These are phyloP conservation scores for Grosmannia serpens DNA, from an alignment of 2,329 filamentous ascomycete genomes.

Conservation along the genomic window DNA sequence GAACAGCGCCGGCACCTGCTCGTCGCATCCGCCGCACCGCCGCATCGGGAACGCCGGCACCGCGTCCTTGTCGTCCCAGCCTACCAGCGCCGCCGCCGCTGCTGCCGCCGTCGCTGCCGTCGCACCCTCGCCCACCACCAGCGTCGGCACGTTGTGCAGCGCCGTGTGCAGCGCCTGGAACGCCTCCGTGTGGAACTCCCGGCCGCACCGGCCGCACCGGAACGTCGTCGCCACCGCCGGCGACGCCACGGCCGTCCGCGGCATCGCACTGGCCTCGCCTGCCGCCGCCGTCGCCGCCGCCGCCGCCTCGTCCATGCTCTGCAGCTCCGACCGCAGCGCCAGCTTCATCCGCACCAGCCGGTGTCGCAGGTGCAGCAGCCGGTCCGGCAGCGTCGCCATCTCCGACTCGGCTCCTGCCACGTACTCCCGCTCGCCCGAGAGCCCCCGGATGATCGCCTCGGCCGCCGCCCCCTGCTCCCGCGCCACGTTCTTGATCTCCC, in stretches of 20 bases:
- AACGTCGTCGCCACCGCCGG: neutral
- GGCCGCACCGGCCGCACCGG: slow-evolving; percentile 5
- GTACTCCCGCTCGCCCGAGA: slow-evolving; percentile 37
- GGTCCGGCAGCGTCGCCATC: slow-evolving; percentile 33
- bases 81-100: neutral
- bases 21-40: slow-evolving; percentile 6
- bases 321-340: slow-evolving; percentile 54
- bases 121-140: neutral
- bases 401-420: slow-evolving; percentile 36
- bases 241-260: neutral
- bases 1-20: slow-evolving; percentile 8
- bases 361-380: slow-evolving; percentile 10
- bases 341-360: slow-evolving; percentile 42
- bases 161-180: slow-evolving; percentile 10
- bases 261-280: no score
- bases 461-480: slow-evolving; percentile 60
- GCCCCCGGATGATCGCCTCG: slow-evolving; percentile 49
- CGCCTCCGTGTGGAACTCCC: slow-evolving; percentile 7
- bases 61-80: neutral
- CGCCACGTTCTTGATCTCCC: slow-evolving; percentile 70
- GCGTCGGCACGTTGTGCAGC: slow-evolving; percentile 5
- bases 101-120: neutral
- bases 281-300: neutral
- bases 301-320: slow-evolving; percentile 46
- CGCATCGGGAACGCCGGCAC: neutral